phyloP scores from a whole-genome alignment of 495 filamentous ascomycete species.

The Talaromyces liani region DNA sequence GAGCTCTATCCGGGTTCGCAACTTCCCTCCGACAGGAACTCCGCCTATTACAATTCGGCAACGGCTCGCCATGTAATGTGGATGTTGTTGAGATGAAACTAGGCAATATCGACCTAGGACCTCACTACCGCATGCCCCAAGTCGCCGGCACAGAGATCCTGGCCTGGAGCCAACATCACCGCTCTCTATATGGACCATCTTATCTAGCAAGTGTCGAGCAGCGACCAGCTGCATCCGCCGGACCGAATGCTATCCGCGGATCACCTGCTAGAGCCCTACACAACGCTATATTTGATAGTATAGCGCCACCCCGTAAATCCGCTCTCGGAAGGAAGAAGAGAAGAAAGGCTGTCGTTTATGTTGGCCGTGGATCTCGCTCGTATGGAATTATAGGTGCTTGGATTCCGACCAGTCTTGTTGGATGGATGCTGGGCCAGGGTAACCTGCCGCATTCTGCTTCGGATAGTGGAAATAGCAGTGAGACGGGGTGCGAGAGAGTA shows the following conservation, averaged over 20 bases:
- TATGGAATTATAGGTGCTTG: slow-evolving; percentile 84
- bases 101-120: slow-evolving; percentile 70
- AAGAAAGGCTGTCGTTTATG: slow-evolving; percentile 51
- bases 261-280: slow-evolving; percentile 69
- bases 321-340: slow-evolving; percentile 30
- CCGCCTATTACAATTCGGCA: slow-evolving; percentile 23
- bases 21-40: slow-evolving; percentile 70
- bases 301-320: slow-evolving; percentile 41
- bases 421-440: slow-evolving; percentile 80
- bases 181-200: slow-evolving; percentile 33
- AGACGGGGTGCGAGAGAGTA: slow-evolving; percentile 33
- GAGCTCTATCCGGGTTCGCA: slow-evolving; percentile 74
- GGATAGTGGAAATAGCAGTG: slow-evolving; percentile 30
- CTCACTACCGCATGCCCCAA: slow-evolving; percentile 32
- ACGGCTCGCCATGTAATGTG: slow-evolving; percentile 49
- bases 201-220: slow-evolving; percentile 39
- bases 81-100: slow-evolving; percentile 78
- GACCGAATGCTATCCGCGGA: slow-evolving; percentile 45
- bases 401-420: slow-evolving; percentile 70
- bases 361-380: slow-evolving; percentile 70
- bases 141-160: slow-evolving; percentile 54
- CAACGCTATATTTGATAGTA: slow-evolving; percentile 78
- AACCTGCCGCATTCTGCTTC: slow-evolving; percentile 15
- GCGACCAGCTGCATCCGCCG: slow-evolving; percentile 33
- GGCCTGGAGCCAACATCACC: slow-evolving; percentile 53